Percentiles rank a stretch among this genome's conserved stretches.
Conservation (phyloP, 345 rosid species). For the Excoecaria agallocha region DNA sequence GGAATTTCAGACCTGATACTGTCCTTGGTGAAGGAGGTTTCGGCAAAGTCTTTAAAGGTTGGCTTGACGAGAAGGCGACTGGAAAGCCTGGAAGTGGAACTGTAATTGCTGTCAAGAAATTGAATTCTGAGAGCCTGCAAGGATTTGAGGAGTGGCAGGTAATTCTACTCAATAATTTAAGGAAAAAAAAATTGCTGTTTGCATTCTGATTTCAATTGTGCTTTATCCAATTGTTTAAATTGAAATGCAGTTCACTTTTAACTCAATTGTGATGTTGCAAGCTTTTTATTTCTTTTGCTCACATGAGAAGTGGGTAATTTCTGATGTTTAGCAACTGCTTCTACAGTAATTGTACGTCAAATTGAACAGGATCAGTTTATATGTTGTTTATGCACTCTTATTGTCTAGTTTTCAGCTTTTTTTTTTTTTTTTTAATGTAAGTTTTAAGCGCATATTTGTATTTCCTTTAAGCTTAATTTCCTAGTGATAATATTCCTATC, state of each 20-base stretch:
- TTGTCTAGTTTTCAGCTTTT: not conserved
- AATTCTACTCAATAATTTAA: conserved; percentile 17
- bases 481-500: too few relatives aligned
- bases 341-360: not conserved
- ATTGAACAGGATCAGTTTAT: not conserved
- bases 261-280: not conserved
- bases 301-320: not conserved
- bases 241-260: not conserved
- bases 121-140: conserved; percentile 80
- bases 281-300: not conserved
- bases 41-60: conserved; percentile 90
- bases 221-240: not conserved
- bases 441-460: too few relatives aligned
- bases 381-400: not conserved
- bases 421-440: too few relatives aligned
- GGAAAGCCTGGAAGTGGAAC: conserved; percentile 59
- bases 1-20: conserved; percentile 63
- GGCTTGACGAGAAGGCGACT: conserved; percentile 66
- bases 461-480: too few relatives aligned
- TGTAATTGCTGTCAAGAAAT: conserved; percentile 76
- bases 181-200: not conserved
- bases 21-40: conserved; percentile 94
- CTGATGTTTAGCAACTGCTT: not conserved
- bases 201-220: not conserved
- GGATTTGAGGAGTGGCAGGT: conserved; percentile 97